Conservation (phyloP, 2,329 filamentous ascomycete species). For the Trichoderma cornu-damae region DNA sequence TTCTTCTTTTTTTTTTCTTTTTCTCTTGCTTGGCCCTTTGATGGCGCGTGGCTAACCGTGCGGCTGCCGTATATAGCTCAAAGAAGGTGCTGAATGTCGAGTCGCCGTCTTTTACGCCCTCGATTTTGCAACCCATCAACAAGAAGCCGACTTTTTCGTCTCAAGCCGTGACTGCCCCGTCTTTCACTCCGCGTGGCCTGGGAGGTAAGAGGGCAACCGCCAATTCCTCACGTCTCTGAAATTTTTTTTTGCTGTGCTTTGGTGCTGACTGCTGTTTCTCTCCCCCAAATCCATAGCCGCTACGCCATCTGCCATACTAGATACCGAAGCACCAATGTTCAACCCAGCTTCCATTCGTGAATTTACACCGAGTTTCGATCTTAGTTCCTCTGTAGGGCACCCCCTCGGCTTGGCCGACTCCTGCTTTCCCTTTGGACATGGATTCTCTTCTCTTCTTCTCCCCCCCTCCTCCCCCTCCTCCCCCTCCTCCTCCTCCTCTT, state of each 20-base stretch:
- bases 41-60: not conserved
- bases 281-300: no score
- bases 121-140: slow-evolving; percentile 40
- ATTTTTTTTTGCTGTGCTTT: not conserved
- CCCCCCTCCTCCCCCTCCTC: not conserved
- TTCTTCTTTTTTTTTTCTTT: no score
- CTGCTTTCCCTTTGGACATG: no score
- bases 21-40: not conserved
- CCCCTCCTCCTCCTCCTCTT: not conserved
- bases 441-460: no score
- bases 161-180: slow-evolving; percentile 81
- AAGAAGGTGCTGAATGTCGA: slow-evolving; percentile 90
- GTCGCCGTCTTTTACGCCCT: slow-evolving; percentile 88
- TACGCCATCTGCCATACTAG: slow-evolving; percentile 38
- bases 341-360: slow-evolving; percentile 55
- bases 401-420: not conserved
- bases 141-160: slow-evolving; percentile 80
- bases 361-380: slow-evolving; percentile 55
- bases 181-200: slow-evolving; percentile 69
- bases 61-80: slow-evolving; percentile 31
- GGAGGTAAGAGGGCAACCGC: slow-evolving; percentile 33
- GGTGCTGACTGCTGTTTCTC: not conserved
- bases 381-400: slow-evolving; percentile 42
- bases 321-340: slow-evolving; percentile 43
- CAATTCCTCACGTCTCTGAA: not conserved